Evolutionary conservation across 441 rosid species (phyloP), one percentile per base, ranked within the genome.

Genomic region (Syzygium malaccense): DNA sequence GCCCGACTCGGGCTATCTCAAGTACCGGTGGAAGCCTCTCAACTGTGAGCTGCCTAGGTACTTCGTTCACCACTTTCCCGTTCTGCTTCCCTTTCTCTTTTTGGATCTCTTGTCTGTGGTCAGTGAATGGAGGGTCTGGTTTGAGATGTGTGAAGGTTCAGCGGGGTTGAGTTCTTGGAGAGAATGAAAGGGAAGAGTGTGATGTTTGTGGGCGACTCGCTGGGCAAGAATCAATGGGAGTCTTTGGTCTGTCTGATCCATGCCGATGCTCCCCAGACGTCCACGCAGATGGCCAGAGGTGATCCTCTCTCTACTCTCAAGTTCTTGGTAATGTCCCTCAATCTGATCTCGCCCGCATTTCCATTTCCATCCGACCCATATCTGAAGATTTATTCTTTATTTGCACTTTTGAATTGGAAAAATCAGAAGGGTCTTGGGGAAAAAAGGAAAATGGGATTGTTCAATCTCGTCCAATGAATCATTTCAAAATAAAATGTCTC

Each of bases 191-290:
- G 96, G 91, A 95, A 92, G 92, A 93, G 90, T 1, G 86, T 97
- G 91, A 94, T 96, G 97, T 96, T 96, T 86, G 99, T 95, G 62
- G 99, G 99, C 84, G 99, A 96, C 87, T 97, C 99, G 1, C 89
- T 97, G 54, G 97, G 99, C 20, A 91, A 95, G 89, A 96, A 96
- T 89, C 99, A 97, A 92, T 96, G 97, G 96, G 96, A 97, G 92
- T 96, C 99, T 53, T 91, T 98, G 94, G 93, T 94, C 85, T 98
- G 99, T 85, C 88, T 96, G 98, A 93, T 96, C 83, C 53, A 91
- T 85, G 91, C 97, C 60, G 87, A 95, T 5, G 92, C 92, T 86
- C 97, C 99, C 33, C 68, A 54, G 58, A 91, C 95, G n/a, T 62
- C 86, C 26, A 94, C 96, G 8, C 94, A 93, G 86, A 92, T 96